Percentiles rank a stretch among this genome's conserved stretches.
phyloP scores from a whole-genome alignment of 1,139 yeast genomes.

The Chernovozyma aurita region DNA sequence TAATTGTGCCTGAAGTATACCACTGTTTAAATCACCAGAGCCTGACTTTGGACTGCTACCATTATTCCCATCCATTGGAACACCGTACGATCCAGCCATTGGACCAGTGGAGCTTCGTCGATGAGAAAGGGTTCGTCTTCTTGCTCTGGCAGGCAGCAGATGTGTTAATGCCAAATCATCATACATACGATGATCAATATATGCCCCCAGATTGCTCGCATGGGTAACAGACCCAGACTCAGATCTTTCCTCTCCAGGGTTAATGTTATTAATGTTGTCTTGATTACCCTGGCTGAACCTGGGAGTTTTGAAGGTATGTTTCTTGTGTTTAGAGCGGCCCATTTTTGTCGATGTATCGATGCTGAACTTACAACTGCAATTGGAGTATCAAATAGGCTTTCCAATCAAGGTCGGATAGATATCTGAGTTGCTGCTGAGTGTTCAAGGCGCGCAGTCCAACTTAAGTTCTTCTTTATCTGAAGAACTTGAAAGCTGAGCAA shows the following conservation, averaged over 20 bases:
- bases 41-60: background rate
- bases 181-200: slow-evolving; percentile 31
- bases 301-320: background rate
- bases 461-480: too few relatives aligned
- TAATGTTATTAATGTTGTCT: background rate
- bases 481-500: too few relatives aligned
- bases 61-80: background rate
- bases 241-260: background rate
- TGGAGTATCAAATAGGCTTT: too few relatives aligned
- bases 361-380: too few relatives aligned
- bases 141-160: slow-evolving; percentile 29
- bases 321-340: slow-evolving; percentile 1
- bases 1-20: too few relatives aligned
- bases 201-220: slow-evolving; percentile 15
- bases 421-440: too few relatives aligned
- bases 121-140: slow-evolving; percentile 19
- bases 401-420: too few relatives aligned
- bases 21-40: background rate
- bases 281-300: too few relatives aligned
- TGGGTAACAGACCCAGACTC: background rate
- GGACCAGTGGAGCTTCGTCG: background rate
- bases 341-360: background rate
- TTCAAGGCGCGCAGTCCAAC: too few relatives aligned
- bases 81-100: background rate
- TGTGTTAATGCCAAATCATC: slow-evolving; percentile 27